Percentiles rank a stretch among this genome's conserved stretches.
Conservation (phyloP, 805 yeast species). For the Wickerhamiella allomyrinae region DNA sequence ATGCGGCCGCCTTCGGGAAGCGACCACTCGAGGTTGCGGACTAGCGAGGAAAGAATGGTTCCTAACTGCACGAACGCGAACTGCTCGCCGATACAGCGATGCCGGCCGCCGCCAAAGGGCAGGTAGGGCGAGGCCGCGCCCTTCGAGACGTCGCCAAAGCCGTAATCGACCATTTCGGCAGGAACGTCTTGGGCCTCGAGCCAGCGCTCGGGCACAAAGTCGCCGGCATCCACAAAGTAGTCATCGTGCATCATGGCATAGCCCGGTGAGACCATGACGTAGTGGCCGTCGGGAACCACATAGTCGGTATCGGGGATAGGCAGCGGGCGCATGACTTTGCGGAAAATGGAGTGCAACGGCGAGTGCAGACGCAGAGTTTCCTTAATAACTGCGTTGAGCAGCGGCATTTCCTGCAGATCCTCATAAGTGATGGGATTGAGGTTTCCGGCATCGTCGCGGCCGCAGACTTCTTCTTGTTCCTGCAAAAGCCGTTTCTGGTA, state of each 20-base stretch:
- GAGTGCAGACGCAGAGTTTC: conserved; percentile 92
- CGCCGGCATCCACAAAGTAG: conserved; percentile 63
- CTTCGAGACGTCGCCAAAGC: conserved; percentile 91
- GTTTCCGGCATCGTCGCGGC: conserved; percentile 22
- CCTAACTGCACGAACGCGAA: conserved; percentile 92
- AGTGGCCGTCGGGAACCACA: conserved; percentile 79
- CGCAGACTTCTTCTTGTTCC: conserved; percentile 55
- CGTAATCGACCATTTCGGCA: conserved; percentile 60
- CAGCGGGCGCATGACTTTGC: conserved; percentile 69
- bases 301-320: conserved; percentile 65
- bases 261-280: conserved; percentile 89
- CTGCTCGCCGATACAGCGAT: conserved; percentile 98
- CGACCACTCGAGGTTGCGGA: conserved; percentile 67
- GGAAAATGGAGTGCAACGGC: conserved; percentile 91
- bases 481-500: conserved; percentile 66
- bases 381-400: conserved; percentile 69
- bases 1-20: conserved; percentile 34
- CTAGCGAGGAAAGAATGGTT: conserved; percentile 57
- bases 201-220: conserved; percentile 87
- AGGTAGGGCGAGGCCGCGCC: conserved; percentile 93
- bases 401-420: conserved; percentile 63
- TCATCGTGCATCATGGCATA: conserved; percentile 63
- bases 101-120: conserved; percentile 99
- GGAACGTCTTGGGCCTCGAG: conserved; percentile 17
- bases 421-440: conserved; percentile 62